Evolutionary conservation across 2,329 filamentous ascomycete species (phyloP).

Genomic region (Hyphodiscus sp.): DNA sequence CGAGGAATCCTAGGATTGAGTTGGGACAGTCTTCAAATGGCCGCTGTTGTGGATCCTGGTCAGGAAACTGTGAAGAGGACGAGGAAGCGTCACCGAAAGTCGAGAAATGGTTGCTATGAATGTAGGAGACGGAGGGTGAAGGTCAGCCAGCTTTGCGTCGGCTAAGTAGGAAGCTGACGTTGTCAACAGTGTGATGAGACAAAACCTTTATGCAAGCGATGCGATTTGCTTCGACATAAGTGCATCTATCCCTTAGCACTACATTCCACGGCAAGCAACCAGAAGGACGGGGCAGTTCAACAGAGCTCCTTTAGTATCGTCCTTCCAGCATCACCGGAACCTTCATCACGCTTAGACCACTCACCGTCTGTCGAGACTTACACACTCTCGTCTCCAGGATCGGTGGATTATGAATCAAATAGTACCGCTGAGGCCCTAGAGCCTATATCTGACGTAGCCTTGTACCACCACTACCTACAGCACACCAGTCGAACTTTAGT

Average conservation of each 20-base stretch:
- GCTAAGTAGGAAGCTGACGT: neutral
- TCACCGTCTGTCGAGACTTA: neutral
- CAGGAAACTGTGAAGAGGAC: neutral
- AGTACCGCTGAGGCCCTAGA: neutral
- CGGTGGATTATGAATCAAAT: neutral
- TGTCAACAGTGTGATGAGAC: neutral
- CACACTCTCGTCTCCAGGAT: neutral
- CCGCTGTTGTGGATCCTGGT: no score
- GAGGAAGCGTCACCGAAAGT: neutral
- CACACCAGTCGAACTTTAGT: conserved; percentile 1
- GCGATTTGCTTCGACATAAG: neutral
- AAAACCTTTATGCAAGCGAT: neutral
- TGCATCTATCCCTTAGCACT: neutral
- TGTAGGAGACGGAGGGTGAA: conserved; percentile 1
- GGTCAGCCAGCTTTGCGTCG: neutral
- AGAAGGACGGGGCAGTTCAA: neutral
- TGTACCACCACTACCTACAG: conserved; percentile 3
- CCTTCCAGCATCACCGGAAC: neutral
- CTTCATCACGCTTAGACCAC: neutral
- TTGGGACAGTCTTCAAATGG: no score
- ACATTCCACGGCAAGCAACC: neutral
- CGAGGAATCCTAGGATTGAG: no score
- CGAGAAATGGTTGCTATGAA: conserved; percentile 1
- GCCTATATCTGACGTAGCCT: neutral
- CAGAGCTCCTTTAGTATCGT: neutral